Evolutionary conservation across 2,329 filamentous ascomycete genomes (phyloP).

Genomic region (Elsinoe ampelina): DNA sequence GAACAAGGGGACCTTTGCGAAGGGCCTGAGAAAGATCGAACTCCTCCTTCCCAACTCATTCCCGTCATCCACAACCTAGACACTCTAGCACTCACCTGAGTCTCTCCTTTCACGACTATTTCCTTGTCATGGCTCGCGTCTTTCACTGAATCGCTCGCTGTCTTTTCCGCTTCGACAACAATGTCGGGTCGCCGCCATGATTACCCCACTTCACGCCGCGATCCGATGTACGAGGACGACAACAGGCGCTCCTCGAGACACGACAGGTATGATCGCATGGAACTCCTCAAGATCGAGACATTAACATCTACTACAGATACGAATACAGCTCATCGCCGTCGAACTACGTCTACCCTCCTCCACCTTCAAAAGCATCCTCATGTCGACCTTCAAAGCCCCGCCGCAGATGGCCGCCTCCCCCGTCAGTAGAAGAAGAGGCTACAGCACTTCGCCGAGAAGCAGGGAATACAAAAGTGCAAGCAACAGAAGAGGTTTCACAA

Average conservation of each 20-base stretch:
- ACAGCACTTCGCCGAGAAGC: constrained; percentile 55
- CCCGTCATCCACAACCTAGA: not conserved
- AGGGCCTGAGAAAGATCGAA: not conserved
- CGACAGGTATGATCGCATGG: not conserved
- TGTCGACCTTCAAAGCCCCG: not conserved
- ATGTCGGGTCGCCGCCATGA: constrained; percentile 11
- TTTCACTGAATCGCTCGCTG: not conserved
- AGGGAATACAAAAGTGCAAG: constrained; percentile 30
- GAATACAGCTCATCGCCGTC: not conserved
- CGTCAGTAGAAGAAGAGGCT: constrained; percentile 61
- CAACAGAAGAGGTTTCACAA: constrained; percentile 47
- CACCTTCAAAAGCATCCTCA: not conserved
- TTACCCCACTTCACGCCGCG: constrained; percentile 9
- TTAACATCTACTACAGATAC: not conserved
- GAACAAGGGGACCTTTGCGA: not conserved
- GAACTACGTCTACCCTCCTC: not conserved
- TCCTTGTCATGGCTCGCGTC: not conserved
- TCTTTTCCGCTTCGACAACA: not conserved
- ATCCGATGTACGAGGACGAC: constrained; percentile 2
- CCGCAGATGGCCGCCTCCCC: constrained; percentile 46
- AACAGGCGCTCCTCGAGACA: not conserved
- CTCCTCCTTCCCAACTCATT: constrained; percentile 7
- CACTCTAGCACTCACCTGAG: not conserved
- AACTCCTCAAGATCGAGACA: not conserved
- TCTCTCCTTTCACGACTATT: constrained; percentile 7